phyloP scores from a whole-genome alignment of 305 asterid genomes.

The Salvia sclarea region DNA sequence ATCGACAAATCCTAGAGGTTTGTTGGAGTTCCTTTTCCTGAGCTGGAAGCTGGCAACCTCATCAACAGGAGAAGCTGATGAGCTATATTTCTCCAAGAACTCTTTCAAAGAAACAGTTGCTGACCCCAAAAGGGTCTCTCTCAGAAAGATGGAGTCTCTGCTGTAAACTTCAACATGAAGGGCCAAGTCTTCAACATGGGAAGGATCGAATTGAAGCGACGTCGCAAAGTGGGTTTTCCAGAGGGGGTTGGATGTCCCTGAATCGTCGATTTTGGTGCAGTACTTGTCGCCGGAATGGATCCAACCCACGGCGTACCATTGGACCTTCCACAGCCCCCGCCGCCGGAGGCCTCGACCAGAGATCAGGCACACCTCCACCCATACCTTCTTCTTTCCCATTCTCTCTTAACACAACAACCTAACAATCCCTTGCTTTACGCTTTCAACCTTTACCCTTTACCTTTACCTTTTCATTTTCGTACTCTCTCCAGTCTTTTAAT shows the following conservation, averaged over 20 bases:
- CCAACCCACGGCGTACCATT: conserved; percentile 84
- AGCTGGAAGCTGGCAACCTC: conserved; percentile 86
- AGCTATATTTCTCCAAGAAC: conserved; percentile 54
- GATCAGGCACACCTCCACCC: conserved; percentile 68
- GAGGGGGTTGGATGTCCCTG: conserved; percentile 61
- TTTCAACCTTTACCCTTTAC: too few species aligned
- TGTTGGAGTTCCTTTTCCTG: conserved; percentile 55
- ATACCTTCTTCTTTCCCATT: conserved; percentile 56
- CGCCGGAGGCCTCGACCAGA: conserved; percentile 66
- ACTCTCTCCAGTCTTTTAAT: too few species aligned
- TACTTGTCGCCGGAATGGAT: conserved; percentile 58
- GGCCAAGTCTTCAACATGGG: conserved; percentile 37
- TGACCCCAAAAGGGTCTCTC: conserved; percentile 65
- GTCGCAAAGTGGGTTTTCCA: conserved; percentile 66
- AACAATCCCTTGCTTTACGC: too few species aligned
- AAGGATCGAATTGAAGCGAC: neutral
- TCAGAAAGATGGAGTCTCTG: conserved; percentile 67
- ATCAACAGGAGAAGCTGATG: conserved; percentile 35
- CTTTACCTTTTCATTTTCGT: too few species aligned
- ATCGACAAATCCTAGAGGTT: conserved; percentile 65
- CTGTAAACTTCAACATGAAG: conserved; percentile 70
- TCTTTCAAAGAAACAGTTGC: conserved; percentile 63
- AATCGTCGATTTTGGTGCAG: conserved; percentile 64
- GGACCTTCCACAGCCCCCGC: conserved; percentile 59
- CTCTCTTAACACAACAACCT: too few species aligned